Percentiles rank a stretch among this genome's conserved stretches.
phyloP scores from a whole-genome alignment of 2,329 filamentous ascomycete species.

The Alternaria panax region DNA sequence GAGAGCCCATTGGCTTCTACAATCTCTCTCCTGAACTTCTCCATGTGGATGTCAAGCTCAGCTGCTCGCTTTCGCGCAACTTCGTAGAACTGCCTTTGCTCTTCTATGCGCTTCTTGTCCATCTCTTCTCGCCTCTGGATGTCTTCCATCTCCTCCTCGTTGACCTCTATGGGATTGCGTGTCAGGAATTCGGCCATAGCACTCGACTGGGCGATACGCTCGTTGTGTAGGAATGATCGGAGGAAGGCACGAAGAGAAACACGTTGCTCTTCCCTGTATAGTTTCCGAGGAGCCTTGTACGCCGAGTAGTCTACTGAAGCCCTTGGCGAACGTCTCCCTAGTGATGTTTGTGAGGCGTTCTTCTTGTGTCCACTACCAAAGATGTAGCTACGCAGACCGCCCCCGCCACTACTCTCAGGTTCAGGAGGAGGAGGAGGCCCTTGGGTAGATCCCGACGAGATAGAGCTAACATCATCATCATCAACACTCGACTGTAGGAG shows the following conservation, averaged over 20 bases:
- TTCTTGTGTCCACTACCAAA: conserved; percentile 51
- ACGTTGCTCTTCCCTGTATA: conserved; percentile 88
- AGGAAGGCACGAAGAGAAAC: conserved; percentile 91
- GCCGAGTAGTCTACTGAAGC: conserved; percentile 42
- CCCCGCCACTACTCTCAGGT: conserved; percentile 45
- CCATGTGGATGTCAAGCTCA: conserved; percentile 98
- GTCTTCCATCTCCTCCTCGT: conserved; percentile 83
- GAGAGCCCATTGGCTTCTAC: conserved; percentile 85
- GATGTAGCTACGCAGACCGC: conserved; percentile 56
- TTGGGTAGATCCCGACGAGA: conserved; percentile 80
- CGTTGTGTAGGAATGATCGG: conserved; percentile 83
- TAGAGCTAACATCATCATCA: conserved; percentile 77
- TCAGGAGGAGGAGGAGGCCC: conserved; percentile 54
- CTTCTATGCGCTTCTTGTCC: conserved; percentile 87
- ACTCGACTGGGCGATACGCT: conserved; percentile 80
- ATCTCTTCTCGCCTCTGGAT: conserved; percentile 80
- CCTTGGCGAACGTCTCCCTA: conserved; percentile 44
- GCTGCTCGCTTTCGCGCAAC: conserved; percentile 88
- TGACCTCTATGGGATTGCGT: conserved; percentile 72
- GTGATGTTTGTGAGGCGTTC: conserved; percentile 51
- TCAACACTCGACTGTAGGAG: conserved; percentile 63
- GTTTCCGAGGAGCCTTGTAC: conserved; percentile 58
- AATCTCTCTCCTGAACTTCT: conserved; percentile 73
- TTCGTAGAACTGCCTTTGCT: conserved; percentile 94
- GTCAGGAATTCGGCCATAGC: conserved; percentile 87